Conservation (phyloP, 352 stramenopile genomes). For the Phytophthora foliorum region DNA sequence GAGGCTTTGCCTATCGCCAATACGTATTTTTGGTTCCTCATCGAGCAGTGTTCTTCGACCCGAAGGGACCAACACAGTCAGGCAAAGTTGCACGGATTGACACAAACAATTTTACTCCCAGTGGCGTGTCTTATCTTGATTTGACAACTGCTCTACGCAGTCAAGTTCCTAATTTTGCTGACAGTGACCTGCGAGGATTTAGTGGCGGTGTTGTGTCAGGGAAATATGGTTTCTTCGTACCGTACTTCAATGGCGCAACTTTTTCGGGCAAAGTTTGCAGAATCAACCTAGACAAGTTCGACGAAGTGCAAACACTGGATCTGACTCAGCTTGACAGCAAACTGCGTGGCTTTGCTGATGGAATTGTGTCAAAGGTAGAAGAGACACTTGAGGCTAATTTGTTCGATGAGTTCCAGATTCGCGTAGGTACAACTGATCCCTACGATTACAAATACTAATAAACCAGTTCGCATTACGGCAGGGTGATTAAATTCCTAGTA, state of each 20-base stretch:
- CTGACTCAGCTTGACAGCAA: conserved; percentile 56
- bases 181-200: conserved; percentile 75
- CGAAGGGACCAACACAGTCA: conserved; percentile 36
- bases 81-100: conserved; percentile 82
- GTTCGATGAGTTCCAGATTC: conserved; percentile 73
- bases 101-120: conserved; percentile 65
- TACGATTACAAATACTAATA: conserved; percentile 77
- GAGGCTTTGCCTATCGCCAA: conserved; percentile 79
- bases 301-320: conserved; percentile 82
- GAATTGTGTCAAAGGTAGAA: conserved; percentile 59
- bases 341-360: conserved; percentile 63
- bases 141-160: conserved; percentile 60
- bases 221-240: conserved; percentile 86
- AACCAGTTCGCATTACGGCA: neutral
- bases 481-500: conserved; percentile 32
- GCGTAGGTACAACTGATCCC: conserved; percentile 65
- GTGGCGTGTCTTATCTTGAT: conserved; percentile 64
- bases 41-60: conserved; percentile 43
- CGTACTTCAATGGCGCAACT: conserved; percentile 71
- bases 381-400: conserved; percentile 61
- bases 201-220: conserved; percentile 70
- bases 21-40: conserved; percentile 79
- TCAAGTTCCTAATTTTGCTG: conserved; percentile 74
- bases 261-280: conserved; percentile 83
- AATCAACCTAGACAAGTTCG: conserved; percentile 83